phyloP scores from a whole-genome alignment of 2,329 filamentous ascomycete genomes.

The Elsinoe australis region DNA sequence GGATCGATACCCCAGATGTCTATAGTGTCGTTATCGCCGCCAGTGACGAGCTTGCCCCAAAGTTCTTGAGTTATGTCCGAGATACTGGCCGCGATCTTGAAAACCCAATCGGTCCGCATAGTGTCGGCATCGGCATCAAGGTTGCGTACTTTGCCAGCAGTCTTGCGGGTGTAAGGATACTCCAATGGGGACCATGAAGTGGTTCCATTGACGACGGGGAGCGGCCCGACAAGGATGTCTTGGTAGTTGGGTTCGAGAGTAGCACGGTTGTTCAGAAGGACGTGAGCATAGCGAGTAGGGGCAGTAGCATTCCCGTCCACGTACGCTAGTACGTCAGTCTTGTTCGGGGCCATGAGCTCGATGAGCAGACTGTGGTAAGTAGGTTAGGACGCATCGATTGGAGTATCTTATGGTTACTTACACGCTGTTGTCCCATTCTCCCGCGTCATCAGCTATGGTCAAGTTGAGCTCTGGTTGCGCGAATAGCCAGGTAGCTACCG shows the following conservation, averaged over 20 bases:
- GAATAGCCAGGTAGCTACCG: conserved; percentile 37
- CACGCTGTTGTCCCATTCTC: conserved; percentile 25
- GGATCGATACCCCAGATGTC: conserved; percentile 37
- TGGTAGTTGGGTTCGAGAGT: conserved; percentile 30
- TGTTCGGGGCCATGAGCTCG: conserved; percentile 42
- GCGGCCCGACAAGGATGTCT: conserved; percentile 44
- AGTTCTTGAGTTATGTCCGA: conserved; percentile 39
- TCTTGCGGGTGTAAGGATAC: conserved; percentile 37
- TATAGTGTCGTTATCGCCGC: conserved; percentile 38
- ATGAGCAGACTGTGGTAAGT: conserved; percentile 21
- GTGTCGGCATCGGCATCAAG: conserved; percentile 34
- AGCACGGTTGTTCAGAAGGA: conserved; percentile 36
- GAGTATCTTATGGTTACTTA: not conserved
- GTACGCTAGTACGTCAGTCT: conserved; percentile 42
- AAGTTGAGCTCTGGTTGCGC: conserved; percentile 36
- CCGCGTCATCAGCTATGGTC: conserved; percentile 22
- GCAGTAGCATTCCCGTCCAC: conserved; percentile 34
- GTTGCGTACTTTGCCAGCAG: conserved; percentile 35
- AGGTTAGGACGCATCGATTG: too few species aligned
- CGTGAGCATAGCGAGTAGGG: conserved; percentile 40
- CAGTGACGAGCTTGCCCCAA: conserved; percentile 36
- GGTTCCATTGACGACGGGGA: conserved; percentile 38
- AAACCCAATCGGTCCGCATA: conserved; percentile 32
- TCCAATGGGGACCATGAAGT: conserved; percentile 36
- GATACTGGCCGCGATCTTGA: conserved; percentile 30